These are phyloP conservation scores for Fusarium pseudograminearum DNA, from an alignment of 2,329 filamentous ascomycete species.

Conservation along the genomic window DNA sequence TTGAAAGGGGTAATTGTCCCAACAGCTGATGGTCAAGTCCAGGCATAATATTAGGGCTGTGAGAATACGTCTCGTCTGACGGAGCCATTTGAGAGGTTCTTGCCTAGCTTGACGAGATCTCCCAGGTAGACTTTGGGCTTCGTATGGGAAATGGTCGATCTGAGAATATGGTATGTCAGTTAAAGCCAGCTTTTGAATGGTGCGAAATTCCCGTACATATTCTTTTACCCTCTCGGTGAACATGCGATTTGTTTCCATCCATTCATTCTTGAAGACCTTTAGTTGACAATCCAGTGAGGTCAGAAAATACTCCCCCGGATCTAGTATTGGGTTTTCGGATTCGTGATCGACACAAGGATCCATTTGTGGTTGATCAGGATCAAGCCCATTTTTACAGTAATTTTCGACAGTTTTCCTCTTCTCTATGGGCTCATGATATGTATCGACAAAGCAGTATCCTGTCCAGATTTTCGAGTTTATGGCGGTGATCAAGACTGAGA, in stretches of 20 bases:
- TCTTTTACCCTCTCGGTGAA: background rate
- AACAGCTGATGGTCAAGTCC: background rate
- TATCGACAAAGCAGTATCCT: slow-evolving; percentile 20
- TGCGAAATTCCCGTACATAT: background rate
- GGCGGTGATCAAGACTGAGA: background rate
- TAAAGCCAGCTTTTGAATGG: accelerated
- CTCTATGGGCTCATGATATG: background rate
- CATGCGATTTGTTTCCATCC: background rate
- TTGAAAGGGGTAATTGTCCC: slow-evolving; percentile 1
- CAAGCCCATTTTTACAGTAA: accelerated
- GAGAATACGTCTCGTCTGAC: background rate
- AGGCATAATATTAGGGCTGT: background rate
- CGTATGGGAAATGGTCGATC: background rate
- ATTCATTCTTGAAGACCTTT: background rate
- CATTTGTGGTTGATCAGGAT: accelerated
- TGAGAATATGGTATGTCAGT: background rate
- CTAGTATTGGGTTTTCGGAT: accelerated
- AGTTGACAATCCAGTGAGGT: background rate
- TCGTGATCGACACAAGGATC: background rate
- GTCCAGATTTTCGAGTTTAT: background rate
- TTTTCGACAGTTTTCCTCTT: accelerated
- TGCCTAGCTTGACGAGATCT: background rate
- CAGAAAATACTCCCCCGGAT: background rate
- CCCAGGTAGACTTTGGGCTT: background rate
- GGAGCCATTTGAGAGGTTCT: background rate